Base-by-base conservation (phyloP, 192 early-diverging fungal genomes). In the Podila minutissima region DNA sequence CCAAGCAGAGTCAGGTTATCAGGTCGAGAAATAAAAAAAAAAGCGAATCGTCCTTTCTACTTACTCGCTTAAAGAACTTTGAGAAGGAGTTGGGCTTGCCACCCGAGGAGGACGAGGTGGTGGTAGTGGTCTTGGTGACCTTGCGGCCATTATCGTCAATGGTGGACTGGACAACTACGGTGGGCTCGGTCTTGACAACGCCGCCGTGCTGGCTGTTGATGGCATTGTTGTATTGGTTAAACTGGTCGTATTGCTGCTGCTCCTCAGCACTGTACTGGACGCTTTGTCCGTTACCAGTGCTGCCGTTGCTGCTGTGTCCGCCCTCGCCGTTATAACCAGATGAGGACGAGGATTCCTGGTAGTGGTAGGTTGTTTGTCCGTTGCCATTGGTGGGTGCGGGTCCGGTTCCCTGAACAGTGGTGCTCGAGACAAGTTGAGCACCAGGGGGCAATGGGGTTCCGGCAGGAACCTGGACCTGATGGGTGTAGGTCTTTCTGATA, bases 21-120 rank as follows among this genome's bases (percentile, higher is more conserved):
- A 22, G 6, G 20, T n/a, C 24, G 53, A 51, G 53, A 37, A 58
- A 67, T 33, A 1, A n/a, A 31, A 13, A n/a, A n/a, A 9, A 41
- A 35, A 9, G 31, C 12, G 13, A 37, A 11, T 46, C 13, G 1
- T 46, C 41, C 1, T 12, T 12, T 15, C 24, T 24, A 73, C 77
- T 64, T 73, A 81, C 77, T 50, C 71, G 77, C 35, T 81, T 81
- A n/a, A 81, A 81, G 46, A 81, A 63, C 58, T 81, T 81, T 37
- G 71, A 73, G 13, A 81, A 72, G 9, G 76, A 53, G 29, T 33
- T 51, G 13, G 46, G 26, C 22, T 24, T 24, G 32, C 61, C 62
- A 19, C 20, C 11, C 11, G 55, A 55, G 33, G 67, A 70, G 5
- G 75, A 72, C 19, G 75, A 79, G 4, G 77, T 55, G 11, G 64